phyloP scores from a whole-genome alignment of 2,329 filamentous ascomycete species.

The Talaromyces sp. region DNA sequence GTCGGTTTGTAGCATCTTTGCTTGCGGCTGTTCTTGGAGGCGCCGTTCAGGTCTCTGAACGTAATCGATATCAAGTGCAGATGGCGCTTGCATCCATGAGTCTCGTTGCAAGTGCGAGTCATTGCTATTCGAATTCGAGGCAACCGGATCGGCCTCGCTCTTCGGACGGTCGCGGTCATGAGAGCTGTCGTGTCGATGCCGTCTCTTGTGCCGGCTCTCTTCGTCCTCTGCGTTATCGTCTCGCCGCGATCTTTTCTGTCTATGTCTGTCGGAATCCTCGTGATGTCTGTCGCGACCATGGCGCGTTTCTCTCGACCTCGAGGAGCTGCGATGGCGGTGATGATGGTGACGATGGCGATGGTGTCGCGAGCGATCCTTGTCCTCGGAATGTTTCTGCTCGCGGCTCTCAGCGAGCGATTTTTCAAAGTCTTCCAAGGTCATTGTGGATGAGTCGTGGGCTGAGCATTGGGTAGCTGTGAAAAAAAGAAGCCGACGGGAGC shows the following conservation, averaged over 20 bases:
- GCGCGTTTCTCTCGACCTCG: slow-evolving; percentile 25
- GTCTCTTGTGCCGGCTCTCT: slow-evolving; percentile 28
- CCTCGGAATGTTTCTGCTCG: slow-evolving; percentile 26
- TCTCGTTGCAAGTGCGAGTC: slow-evolving; percentile 58
- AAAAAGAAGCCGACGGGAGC: slow-evolving; percentile 9
- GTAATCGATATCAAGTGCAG: slow-evolving; percentile 77
- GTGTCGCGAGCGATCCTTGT: slow-evolving; percentile 30
- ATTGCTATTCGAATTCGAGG: slow-evolving; percentile 15
- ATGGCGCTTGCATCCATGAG: slow-evolving; percentile 90
- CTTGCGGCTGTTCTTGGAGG: slow-evolving; percentile 38
- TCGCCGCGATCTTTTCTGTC: slow-evolving; percentile 6
- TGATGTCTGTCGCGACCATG: slow-evolving; percentile 36
- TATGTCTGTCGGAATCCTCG: slow-evolving; percentile 4
- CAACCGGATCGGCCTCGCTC: slow-evolving; percentile 34
- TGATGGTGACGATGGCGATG: slow-evolving; percentile 26
- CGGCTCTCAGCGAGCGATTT: slow-evolving; percentile 61
- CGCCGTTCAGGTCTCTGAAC: slow-evolving; percentile 53
- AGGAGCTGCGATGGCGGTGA: slow-evolving; percentile 36
- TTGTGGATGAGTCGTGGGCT: slow-evolving; percentile 19
- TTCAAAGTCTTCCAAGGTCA: slow-evolving; percentile 70
- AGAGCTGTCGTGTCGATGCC: slow-evolving; percentile 4
- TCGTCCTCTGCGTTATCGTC: slow-evolving; percentile 33
- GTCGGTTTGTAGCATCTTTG: slow-evolving; percentile 45
- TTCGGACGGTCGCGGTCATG: slow-evolving; percentile 39
- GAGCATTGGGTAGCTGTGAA: background rate